Base-by-base conservation (phyloP, 2,329 filamentous ascomycete species). In the Zalaria sp. region DNA sequence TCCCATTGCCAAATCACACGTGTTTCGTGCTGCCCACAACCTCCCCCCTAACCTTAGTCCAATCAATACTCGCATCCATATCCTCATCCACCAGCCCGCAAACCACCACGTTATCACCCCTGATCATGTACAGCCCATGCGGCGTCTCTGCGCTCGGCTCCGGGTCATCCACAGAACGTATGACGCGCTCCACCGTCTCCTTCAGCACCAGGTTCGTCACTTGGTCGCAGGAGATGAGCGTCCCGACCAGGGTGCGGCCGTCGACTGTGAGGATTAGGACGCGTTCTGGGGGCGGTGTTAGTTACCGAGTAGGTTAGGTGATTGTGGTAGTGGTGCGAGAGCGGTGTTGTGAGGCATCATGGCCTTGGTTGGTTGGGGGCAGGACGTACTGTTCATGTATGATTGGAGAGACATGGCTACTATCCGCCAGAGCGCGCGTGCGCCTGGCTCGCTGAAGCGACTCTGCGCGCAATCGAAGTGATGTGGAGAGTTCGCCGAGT, bases 71-170 rank as follows among this genome's bases (percentile, higher is more conserved):
- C 34, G 72, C 74, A 64, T 98, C 91, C 45, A 96, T 68, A 52
- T 83, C 74, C 62, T 94, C 88, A 60, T 98, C 87, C 28, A 98
- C 80, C 43, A 93, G 68, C 2, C 91, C 91, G 44, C 91, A 83
- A 10, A 93, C 72, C 47, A 87, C 88, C 38, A 98, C 89, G 56
- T 93, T 95, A 60, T 98, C 91, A 40, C 91, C 91, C 46, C 91
- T 76, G 43, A 98, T 83, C 44, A 98, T 73, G 60, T 95, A 96
- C 4, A 96, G 66, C 1, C 91, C 91, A 47, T 95, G 77, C 4
- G 82, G 78, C 11, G 91, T 79, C 57, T 91, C 78, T 44, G 79
- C 76, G 35, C 83, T 93, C 1, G 81, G 75, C 52, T 93, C 85
- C 34, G 77, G 73, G 56, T 94, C 86, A 57, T 95, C 88, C 35